Conservation (phyloP, 768 basidiomycete species). For the Leccinum subgranulosum region DNA sequence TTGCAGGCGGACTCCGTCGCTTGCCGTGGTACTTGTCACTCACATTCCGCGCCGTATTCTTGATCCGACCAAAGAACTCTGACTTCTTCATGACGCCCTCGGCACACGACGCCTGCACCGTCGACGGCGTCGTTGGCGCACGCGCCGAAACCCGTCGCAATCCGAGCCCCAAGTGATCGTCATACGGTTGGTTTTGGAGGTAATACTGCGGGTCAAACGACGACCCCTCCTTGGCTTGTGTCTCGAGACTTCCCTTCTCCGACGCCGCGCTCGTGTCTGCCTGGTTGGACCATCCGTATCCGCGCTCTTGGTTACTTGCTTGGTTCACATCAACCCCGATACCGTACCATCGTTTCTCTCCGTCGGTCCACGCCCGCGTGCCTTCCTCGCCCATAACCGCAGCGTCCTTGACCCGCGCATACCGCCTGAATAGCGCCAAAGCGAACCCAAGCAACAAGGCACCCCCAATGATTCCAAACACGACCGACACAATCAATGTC, state of each 20-base stretch:
- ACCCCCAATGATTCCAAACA: slow-evolving; percentile 62
- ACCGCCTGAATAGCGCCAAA: slow-evolving; percentile 56
- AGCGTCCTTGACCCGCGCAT: slow-evolving; percentile 56
- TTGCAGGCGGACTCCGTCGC: slow-evolving; percentile 35
- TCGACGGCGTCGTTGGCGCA: slow-evolving; percentile 39
- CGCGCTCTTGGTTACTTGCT: slow-evolving; percentile 11
- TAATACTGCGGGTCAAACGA: slow-evolving; percentile 15
- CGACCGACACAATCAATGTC: slow-evolving; percentile 55
- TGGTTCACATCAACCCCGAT: slow-evolving; percentile 34
- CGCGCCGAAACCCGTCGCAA: slow-evolving; percentile 49
- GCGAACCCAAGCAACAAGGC: slow-evolving; percentile 50
- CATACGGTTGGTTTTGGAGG: slow-evolving; percentile 16
- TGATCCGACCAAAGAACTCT: slow-evolving; percentile 64
- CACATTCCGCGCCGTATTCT: slow-evolving; percentile 62
- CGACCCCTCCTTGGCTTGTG: slow-evolving; percentile 16
- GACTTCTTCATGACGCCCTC: slow-evolving; percentile 66
- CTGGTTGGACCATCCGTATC: slow-evolving; percentile 32
- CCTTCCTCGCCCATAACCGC: slow-evolving; percentile 62
- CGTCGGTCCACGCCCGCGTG: slow-evolving; percentile 53
- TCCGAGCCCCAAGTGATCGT: slow-evolving; percentile 38
- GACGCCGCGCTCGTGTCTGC: slow-evolving; percentile 25
- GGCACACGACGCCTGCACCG: slow-evolving; percentile 31
- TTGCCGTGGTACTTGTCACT: slow-evolving; percentile 54
- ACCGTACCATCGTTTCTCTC: slow-evolving; percentile 70
- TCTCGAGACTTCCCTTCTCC: slow-evolving; percentile 35